phyloP scores from a whole-genome alignment of 148 eudicot species.

The Rhododendron vialii region DNA sequence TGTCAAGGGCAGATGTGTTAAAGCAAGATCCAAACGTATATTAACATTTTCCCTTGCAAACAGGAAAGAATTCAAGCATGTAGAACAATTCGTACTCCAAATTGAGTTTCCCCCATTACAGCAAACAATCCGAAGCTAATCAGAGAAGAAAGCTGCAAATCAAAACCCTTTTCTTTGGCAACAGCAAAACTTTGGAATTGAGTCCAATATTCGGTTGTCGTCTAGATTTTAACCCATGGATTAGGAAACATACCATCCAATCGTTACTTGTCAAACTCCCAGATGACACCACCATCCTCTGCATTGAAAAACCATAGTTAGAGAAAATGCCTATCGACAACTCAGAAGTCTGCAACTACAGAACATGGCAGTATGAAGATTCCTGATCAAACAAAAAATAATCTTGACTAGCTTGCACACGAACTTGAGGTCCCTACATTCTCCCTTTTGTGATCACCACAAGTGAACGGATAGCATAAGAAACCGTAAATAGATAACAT shows the following conservation, averaged over 20 bases:
- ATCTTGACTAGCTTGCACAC: background rate
- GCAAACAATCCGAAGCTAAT: background rate
- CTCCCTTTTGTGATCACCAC: background rate
- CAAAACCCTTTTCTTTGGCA: background rate
- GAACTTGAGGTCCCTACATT: background rate
- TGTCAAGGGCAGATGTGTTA: background rate
- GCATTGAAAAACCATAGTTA: background rate
- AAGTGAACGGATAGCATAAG: background rate
- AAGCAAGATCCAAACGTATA: background rate
- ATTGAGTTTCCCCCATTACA: background rate
- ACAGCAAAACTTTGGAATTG: background rate
- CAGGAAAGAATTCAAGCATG: background rate
- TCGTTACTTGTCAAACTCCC: conserved; percentile 4
- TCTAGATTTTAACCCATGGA: background rate
- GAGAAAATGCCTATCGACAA: background rate
- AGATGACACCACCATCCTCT: conserved; percentile 3
- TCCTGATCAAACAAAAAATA: background rate
- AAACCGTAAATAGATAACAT: background rate
- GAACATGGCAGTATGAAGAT: background rate
- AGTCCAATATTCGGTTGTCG: background rate
- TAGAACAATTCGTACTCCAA: background rate
- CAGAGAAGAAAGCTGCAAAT: background rate
- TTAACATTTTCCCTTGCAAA: too few relatives aligned
- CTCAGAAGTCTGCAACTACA: background rate
- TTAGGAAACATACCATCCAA: background rate